phyloP scores from a whole-genome alignment of 768 basidiomycete genomes.

The Trametes villosa region DNA sequence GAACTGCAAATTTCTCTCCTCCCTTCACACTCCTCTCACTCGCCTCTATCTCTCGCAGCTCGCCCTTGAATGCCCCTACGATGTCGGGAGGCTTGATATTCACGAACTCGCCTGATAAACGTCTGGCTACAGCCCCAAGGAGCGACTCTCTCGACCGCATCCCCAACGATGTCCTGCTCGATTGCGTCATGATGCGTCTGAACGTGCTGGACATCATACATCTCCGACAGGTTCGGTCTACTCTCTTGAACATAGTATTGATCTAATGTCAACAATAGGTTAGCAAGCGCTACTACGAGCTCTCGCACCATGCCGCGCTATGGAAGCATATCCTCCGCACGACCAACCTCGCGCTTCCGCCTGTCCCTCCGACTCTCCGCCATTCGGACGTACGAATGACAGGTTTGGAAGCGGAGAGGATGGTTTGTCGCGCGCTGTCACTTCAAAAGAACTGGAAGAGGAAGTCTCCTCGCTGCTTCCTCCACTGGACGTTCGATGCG shows the following conservation, averaged over 20 bases:
- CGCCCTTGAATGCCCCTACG: too few species aligned
- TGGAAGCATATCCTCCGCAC: constrained; percentile 66
- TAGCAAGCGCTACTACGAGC: constrained; percentile 58
- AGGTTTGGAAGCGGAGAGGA: constrained; percentile 52
- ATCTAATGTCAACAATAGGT: constrained; percentile 47
- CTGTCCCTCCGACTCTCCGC: constrained; percentile 60
- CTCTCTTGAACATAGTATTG: background rate
- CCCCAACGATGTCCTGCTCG: constrained; percentile 45
- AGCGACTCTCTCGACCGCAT: constrained; percentile 30
- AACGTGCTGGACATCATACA: constrained; percentile 43
- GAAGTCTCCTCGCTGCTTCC: constrained; percentile 39
- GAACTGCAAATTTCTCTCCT: too few species aligned
- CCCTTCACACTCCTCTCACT: too few species aligned
- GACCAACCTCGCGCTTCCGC: constrained; percentile 61
- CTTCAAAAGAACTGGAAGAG: constrained; percentile 63
- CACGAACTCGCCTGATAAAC: too few species aligned
- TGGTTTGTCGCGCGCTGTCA: constrained; percentile 63
- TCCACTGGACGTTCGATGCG: constrained; percentile 31
- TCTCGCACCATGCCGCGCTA: constrained; percentile 69
- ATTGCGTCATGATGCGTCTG: constrained; percentile 39
- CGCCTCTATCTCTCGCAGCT: too few species aligned
- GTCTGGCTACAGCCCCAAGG: too few species aligned
- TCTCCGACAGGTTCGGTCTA: constrained; percentile 42
- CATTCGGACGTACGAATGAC: constrained; percentile 41
- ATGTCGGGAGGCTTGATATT: too few species aligned